A percentile compares a stretch with the other conserved stretches of the same genome.
Evolutionary conservation across 2,329 filamentous ascomycete genomes (phyloP).

Genomic region (Mollisia scopiformis): DNA sequence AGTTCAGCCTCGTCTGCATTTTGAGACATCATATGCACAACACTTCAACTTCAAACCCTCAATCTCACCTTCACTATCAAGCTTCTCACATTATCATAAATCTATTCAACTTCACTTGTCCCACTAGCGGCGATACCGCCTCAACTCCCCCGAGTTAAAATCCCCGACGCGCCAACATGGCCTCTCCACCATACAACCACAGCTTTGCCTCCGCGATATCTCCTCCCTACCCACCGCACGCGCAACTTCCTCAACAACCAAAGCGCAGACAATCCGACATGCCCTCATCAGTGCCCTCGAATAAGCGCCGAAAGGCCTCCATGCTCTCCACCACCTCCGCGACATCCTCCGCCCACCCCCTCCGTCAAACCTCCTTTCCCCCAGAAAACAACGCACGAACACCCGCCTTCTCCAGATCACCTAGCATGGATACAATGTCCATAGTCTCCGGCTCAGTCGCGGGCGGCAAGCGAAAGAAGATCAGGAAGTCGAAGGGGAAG

Average conservation of each 20-base stretch:
- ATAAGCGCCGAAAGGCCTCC: conserved; percentile 75
- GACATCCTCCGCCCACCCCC: conserved; percentile 63
- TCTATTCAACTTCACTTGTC: no score
- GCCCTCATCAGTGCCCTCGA: conserved; percentile 48
- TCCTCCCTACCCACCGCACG: conserved; percentile 54
- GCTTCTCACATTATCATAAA: no score
- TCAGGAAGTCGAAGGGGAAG: conserved; percentile 55
- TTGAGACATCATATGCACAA: neutral
- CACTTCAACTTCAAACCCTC: no score
- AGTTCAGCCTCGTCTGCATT: neutral
- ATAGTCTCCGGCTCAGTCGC: conserved; percentile 64
- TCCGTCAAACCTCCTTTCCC: conserved; percentile 82
- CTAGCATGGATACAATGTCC: conserved; percentile 63
- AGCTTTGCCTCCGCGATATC: conserved; percentile 45
- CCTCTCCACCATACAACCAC: conserved; percentile 33
- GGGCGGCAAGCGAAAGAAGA: conserved; percentile 59
- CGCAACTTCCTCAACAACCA: conserved; percentile 56
- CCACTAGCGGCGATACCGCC: no score
- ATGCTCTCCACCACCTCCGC: conserved; percentile 57
- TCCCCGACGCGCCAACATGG: conserved; percentile 25
- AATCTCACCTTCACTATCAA: neutral
- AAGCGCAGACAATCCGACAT: conserved; percentile 67
- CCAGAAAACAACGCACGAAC: conserved; percentile 54
- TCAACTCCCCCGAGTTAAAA: neutral
- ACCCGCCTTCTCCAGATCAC: conserved; percentile 60